These are phyloP conservation scores for Pulveroboletus sp. DNA, from an alignment of 768 basidiomycete species.

Conservation along the genomic window DNA sequence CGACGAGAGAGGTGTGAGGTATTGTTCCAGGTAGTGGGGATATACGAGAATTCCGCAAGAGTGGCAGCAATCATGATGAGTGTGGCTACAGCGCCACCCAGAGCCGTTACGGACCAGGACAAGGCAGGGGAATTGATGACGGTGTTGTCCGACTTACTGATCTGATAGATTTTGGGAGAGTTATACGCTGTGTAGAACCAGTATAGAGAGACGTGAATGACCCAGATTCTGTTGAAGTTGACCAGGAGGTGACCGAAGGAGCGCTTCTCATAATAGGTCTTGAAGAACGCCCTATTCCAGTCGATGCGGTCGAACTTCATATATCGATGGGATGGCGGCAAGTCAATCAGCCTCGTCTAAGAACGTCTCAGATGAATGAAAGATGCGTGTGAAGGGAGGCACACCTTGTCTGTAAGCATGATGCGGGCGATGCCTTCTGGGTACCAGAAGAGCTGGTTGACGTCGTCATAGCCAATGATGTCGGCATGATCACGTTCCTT, in stretches of 20 bases:
- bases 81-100: slow-evolving; percentile 95
- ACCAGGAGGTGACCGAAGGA: slow-evolving; percentile 95
- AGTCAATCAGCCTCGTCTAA: slow-evolving; percentile 85
- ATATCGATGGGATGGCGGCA: slow-evolving; percentile 87
- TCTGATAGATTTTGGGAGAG: slow-evolving; percentile 78
- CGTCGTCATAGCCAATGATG: slow-evolving; percentile 98
- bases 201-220: slow-evolving; percentile 91
- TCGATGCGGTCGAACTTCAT: slow-evolving; percentile 97
- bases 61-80: slow-evolving; percentile 95
- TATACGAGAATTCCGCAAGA: slow-evolving; percentile 92
- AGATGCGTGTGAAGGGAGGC: not conserved
- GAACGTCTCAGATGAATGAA: slow-evolving; percentile 1
- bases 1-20: slow-evolving; percentile 93
- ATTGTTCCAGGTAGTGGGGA: slow-evolving; percentile 98
- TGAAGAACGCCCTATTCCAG: slow-evolving; percentile 96
- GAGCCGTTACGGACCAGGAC: slow-evolving; percentile 88
- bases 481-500: slow-evolving; percentile 89
- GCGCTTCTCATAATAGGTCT: slow-evolving; percentile 97
- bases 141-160: slow-evolving; percentile 28
- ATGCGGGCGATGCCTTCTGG: slow-evolving; percentile 97
- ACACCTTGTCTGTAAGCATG: slow-evolving; percentile 80
- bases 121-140: slow-evolving; percentile 66
- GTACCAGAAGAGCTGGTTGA: slow-evolving; percentile 99
- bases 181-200: slow-evolving; percentile 97
- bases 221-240: slow-evolving; percentile 99